Evolutionary conservation across 371 early-diverging fungal genomes (phyloP).

Genomic region (Scutellospora calospora): DNA sequence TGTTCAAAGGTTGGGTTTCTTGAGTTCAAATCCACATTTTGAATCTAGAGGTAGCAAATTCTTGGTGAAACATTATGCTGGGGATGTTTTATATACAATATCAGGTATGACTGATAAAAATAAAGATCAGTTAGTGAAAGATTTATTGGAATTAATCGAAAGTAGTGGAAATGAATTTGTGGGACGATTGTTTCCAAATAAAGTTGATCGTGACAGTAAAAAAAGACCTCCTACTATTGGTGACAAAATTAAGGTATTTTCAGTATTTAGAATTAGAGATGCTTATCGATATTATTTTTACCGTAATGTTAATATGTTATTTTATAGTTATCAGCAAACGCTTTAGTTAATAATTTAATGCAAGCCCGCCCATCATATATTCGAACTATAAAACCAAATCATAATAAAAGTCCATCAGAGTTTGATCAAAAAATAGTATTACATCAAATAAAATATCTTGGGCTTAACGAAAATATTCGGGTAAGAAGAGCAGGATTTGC

Average conservation of each 20-base stretch:
- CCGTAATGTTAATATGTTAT: not conserved
- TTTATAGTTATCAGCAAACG: constrained; percentile 53
- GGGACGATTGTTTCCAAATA: constrained; percentile 84
- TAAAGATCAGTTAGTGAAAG: constrained; percentile 95
- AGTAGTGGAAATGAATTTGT: constrained; percentile 74
- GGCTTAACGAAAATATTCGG: constrained; percentile 96
- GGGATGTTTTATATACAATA: constrained; percentile 91
- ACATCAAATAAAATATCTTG: constrained; percentile 97
- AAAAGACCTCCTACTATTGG: constrained; percentile 89
- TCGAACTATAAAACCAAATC: constrained; percentile 99
- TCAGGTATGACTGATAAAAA: constrained; percentile 99
- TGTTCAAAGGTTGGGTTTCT: constrained; percentile 76
- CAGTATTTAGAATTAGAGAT: not conserved
- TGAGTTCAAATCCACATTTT: constrained; percentile 81
- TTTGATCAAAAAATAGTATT: constrained; percentile 92
- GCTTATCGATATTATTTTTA: not conserved
- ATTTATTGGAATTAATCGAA: constrained; percentile 84
- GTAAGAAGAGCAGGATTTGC: constrained; percentile 97
- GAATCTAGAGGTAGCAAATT: constrained; percentile 81
- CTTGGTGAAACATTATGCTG: constrained; percentile 96
- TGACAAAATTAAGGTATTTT: constrained; percentile 77
- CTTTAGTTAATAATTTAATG: constrained; percentile 92
- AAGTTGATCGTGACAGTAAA: constrained; percentile 85
- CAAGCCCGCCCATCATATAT: constrained; percentile 98
- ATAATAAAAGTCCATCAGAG: constrained; percentile 87